Evolutionary conservation across 768 basidiomycete species (phyloP), one percentile per base, ranked within the genome.

Genomic region (Suillus brevipes): DNA sequence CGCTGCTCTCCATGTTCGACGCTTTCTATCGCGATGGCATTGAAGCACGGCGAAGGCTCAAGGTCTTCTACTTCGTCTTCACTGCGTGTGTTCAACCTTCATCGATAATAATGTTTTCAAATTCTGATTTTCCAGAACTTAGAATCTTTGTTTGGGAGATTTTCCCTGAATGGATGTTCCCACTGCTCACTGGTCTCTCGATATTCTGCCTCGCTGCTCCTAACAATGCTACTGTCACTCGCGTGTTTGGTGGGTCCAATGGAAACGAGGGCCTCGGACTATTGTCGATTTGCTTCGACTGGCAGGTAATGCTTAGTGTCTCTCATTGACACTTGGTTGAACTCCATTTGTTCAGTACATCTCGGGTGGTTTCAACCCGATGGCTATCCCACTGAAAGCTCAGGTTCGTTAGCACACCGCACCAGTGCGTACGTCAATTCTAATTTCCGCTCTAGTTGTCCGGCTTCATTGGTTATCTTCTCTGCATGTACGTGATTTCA

Each of bases 251-350:
- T 61, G 87, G 87, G 45, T 85, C 82, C 45, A 82, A 84, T 37
- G 87, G 81, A 62, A 87, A 89, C 63, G 87, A 88, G 72, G 87
- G 87, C 8, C 80, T 89, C 50, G 88, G 87, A 13, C 74, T 84
- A 60, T 82, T 89, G 52, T 81, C 87, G 1, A 71, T 88, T 45
- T 87, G 79, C 66, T 75, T 89, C 20, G 88, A 89, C 69, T 89
- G 88, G 87, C 85, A 86, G 76, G 75, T 76, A 63, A 40, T 84
- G n/a, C n/a, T 23, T 3, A 2, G 12, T 49, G 12, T 25, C n/a
- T 20, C 81, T 85, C 64, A 81, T 85, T 13, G 62, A 83, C 80
- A 45, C 77, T 28, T 31, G 8, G 82, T 57, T 78, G 80, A 36
- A 82, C 82, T n/a, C 78, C 80, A 16, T 78, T 81, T 4, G 76